These are phyloP conservation scores for Coemansia sp. DNA, from an alignment of 192 early-diverging fungal species.

Conservation along the genomic window DNA sequence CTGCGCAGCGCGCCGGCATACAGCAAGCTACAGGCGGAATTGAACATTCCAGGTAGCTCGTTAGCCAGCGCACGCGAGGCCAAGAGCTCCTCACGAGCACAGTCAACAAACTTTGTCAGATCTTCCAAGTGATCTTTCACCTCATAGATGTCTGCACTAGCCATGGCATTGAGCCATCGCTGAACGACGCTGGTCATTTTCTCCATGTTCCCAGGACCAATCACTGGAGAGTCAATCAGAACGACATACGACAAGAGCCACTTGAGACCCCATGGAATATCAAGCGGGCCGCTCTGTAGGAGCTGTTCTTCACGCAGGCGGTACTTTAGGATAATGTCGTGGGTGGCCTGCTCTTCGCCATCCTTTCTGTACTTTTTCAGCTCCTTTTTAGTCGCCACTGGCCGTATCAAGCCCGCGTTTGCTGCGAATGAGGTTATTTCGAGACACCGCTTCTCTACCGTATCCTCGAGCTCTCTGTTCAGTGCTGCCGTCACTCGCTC, in stretches of 20 bases:
- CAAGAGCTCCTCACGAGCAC: slow-evolving; percentile 29
- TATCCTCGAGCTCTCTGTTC: slow-evolving; percentile 14
- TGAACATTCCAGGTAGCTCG: slow-evolving; percentile 40
- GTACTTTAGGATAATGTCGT: slow-evolving; percentile 40
- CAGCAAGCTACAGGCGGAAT: slow-evolving; percentile 41
- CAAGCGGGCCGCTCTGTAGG: slow-evolving; percentile 31
- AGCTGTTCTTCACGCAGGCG: slow-evolving; percentile 27
- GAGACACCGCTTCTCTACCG: slow-evolving; percentile 26
- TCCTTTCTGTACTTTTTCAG: slow-evolving; percentile 31
- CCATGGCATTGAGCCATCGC: slow-evolving; percentile 34
- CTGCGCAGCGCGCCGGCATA: slow-evolving; percentile 38
- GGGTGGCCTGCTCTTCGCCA: slow-evolving; percentile 21
- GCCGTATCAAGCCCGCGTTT: slow-evolving; percentile 28
- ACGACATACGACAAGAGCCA: slow-evolving; percentile 47
- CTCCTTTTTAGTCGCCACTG: slow-evolving; percentile 37
- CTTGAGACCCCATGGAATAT: slow-evolving; percentile 41
- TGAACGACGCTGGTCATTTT: slow-evolving; percentile 22
- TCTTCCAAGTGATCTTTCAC: slow-evolving; percentile 21
- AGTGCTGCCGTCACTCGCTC: slow-evolving; percentile 38
- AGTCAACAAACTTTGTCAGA: slow-evolving; percentile 10
- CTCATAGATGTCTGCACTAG: slow-evolving; percentile 29
- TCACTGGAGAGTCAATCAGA: slow-evolving; percentile 33
- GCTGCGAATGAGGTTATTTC: slow-evolving; percentile 26
- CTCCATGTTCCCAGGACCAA: neutral
- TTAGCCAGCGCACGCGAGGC: slow-evolving; percentile 10